Conservation (phyloP, 306 rosid genomes). For the Corylus heterophylla region DNA sequence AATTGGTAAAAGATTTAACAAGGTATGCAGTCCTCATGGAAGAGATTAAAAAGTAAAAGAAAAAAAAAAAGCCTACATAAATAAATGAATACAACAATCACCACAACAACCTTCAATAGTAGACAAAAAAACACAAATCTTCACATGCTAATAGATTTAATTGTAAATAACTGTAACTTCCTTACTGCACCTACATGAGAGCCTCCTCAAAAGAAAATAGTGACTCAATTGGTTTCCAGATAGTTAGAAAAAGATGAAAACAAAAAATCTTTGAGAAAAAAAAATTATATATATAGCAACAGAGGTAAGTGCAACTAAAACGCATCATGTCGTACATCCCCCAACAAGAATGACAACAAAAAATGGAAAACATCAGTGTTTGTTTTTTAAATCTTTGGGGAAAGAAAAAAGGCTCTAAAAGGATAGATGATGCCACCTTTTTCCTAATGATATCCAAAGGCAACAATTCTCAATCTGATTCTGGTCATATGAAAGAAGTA, state of each 20-base stretch:
- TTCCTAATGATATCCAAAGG: neutral
- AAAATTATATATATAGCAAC: neutral
- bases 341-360: neutral
- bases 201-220: no score
- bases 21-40: neutral
- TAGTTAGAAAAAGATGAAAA: neutral
- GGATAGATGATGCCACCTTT: neutral
- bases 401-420: neutral
- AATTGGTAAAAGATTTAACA: neutral
- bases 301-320: neutral
- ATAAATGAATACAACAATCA: no score
- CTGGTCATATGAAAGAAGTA: neutral
- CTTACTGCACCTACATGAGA: no score
- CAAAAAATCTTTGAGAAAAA: neutral
- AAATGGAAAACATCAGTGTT: neutral
- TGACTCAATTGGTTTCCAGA: neutral
- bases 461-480: neutral
- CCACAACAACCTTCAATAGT: neutral
- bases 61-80: no score
- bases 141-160: neutral
- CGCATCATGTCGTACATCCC: neutral
- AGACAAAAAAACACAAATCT: neutral
- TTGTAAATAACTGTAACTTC: neutral
- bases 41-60: neutral
- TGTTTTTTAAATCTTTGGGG: neutral